Conservation (phyloP, 345 rosid species). For the sweet orange (Citrus sinensis) region DNA sequence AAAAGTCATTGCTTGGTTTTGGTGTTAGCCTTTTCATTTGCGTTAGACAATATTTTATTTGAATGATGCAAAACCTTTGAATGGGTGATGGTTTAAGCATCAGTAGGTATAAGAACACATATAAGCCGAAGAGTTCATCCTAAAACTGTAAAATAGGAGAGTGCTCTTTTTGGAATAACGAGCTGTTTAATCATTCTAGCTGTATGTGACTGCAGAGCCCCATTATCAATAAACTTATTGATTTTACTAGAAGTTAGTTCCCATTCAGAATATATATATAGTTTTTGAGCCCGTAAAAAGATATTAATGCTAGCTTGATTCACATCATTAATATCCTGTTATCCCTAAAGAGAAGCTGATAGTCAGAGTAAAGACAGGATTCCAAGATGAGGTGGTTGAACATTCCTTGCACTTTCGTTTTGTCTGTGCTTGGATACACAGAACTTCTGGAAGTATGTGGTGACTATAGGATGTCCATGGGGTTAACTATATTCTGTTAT, state of each 20-base stretch:
- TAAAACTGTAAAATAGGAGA: not conserved
- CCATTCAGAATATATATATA: not conserved
- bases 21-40: not conserved
- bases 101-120: not conserved
- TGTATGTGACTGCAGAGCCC: not conserved
- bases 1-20: not conserved
- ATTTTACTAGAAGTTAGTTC: not conserved
- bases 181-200: not conserved
- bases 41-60: not conserved
- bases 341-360: no score
- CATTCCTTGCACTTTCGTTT: not conserved
- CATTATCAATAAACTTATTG: not conserved
- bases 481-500: not conserved
- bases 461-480: not conserved
- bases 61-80: not conserved
- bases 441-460: not conserved
- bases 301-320: no score
- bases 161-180: not conserved
- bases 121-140: constrained; percentile 1
- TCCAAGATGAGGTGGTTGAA: no score
- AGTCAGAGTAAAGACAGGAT: no score
- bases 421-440: not conserved
- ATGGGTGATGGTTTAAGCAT: not conserved
- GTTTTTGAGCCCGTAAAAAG: not conserved
- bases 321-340: no score